These are phyloP conservation scores for Aplosporella prunicola DNA, from an alignment of 2,329 filamentous ascomycete genomes.

Conservation along the genomic window DNA sequence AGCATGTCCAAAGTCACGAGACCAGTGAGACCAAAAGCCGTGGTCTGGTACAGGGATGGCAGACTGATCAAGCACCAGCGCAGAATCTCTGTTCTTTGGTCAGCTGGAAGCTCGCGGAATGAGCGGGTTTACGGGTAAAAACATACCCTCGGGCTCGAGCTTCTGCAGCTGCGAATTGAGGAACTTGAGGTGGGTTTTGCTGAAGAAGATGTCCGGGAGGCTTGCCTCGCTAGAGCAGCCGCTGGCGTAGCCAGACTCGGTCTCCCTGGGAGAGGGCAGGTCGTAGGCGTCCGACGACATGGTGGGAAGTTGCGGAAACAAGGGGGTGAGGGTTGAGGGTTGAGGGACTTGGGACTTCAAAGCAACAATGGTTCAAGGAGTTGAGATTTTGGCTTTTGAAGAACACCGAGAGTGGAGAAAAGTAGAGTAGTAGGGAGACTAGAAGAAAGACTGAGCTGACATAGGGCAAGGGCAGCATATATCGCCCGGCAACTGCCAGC, in stretches of 20 bases:
- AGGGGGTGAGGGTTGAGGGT: not conserved
- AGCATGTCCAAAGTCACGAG: constrained; percentile 55
- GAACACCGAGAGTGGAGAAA: constrained; percentile 5
- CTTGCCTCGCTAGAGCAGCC: constrained; percentile 52
- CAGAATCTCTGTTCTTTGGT: constrained; percentile 56
- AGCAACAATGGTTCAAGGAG: constrained; percentile 1
- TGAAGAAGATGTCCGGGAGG: constrained; percentile 74
- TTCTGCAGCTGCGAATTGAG: constrained; percentile 83
- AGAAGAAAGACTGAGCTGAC: too few species aligned
- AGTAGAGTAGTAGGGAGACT: constrained; percentile 3
- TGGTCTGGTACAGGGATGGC: constrained; percentile 63
- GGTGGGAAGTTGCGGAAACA: constrained; percentile 1
- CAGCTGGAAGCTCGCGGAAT: constrained; percentile 17
- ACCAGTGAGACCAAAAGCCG: constrained; percentile 43
- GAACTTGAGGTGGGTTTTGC: constrained; percentile 77
- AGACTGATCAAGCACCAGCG: constrained; percentile 87
- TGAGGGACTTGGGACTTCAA: not conserved
- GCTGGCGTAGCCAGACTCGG: constrained; percentile 78
- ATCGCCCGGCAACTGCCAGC: constrained; percentile 8
- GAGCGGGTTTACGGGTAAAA: constrained; percentile 10
- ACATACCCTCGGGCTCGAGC: constrained; percentile 66
- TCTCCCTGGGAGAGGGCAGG: constrained; percentile 27
- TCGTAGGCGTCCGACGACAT: constrained; percentile 11
- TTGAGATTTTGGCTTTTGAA: constrained; percentile 4
- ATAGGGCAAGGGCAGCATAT: constrained; percentile 7